Percentiles rank a stretch among this genome's conserved stretches.
Evolutionary conservation across 176 grass and related monocot species (phyloP).

Genomic region (Poa annua): DNA sequence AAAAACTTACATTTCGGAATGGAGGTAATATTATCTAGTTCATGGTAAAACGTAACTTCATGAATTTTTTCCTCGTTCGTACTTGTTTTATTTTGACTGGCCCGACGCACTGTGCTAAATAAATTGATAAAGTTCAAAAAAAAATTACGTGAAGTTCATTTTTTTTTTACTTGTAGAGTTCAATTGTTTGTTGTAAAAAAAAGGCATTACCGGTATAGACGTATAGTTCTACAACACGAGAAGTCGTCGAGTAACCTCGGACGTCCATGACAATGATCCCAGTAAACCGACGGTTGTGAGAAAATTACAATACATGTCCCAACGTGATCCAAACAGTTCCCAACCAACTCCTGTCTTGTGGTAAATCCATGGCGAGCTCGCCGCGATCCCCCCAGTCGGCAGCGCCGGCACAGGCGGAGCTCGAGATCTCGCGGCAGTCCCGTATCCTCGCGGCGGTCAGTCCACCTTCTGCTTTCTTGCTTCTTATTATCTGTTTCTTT

Average conservation of each 20-base stretch:
- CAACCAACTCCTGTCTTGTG: background rate
- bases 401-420: slow-evolving; percentile 31
- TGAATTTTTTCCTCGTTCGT: too few relatives aligned
- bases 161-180: background rate
- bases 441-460: slow-evolving; percentile 71
- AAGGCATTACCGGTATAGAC: background rate
- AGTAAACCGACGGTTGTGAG: slow-evolving; percentile 3
- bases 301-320: background rate
- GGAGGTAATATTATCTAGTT: too few relatives aligned
- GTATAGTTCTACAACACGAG: background rate
- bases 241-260: background rate
- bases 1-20: too few relatives aligned
- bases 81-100: background rate
- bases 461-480: background rate
- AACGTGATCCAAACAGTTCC: background rate
- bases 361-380: slow-evolving; percentile 53
- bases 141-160: too few relatives aligned
- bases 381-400: slow-evolving; percentile 45
- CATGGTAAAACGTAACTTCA: too few relatives aligned
- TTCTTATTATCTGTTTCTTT: background rate
- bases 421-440: slow-evolving; percentile 79
- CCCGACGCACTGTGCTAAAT: too few relatives aligned
- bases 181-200: background rate
- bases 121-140: background rate
- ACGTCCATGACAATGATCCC: background rate